phyloP scores from a whole-genome alignment of 768 basidiomycete species.

The Panaeolus cyanescens region DNA sequence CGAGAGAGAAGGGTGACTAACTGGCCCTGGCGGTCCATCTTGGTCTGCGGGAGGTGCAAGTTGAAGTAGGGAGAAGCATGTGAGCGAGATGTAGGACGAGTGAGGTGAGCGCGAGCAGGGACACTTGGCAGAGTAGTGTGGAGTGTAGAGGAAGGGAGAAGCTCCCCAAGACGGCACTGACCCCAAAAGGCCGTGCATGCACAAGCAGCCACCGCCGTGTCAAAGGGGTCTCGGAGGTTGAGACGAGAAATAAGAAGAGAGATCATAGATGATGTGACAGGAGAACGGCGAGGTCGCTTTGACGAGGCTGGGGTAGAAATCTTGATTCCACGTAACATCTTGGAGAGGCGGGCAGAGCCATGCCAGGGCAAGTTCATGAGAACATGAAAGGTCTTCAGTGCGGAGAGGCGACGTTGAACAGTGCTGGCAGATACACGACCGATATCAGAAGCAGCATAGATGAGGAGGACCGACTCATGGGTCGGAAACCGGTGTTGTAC shows the following conservation, averaged over 20 bases:
- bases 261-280: constrained; percentile 22
- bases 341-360: constrained; percentile 17
- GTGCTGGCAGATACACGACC: constrained; percentile 21
- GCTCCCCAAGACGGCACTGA: constrained; percentile 31
- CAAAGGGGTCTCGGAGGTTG: constrained; percentile 15
- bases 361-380: too few species aligned
- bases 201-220: constrained; percentile 20
- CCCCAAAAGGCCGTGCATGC: constrained; percentile 31
- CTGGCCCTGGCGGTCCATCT: constrained; percentile 19
- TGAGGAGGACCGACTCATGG: constrained; percentile 24
- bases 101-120: too few species aligned
- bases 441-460: constrained; percentile 25
- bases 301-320: constrained; percentile 24
- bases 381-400: constrained; percentile 36
- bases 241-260: constrained; percentile 14
- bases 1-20: constrained; percentile 18
- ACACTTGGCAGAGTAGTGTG: too few species aligned
- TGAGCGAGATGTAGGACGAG: too few species aligned
- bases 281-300: constrained; percentile 14
- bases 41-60: constrained; percentile 28
- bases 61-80: too few species aligned
- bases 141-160: too few species aligned
- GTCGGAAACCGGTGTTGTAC: constrained; percentile 17
- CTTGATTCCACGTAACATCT: constrained; percentile 22
- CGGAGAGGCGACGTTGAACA: constrained; percentile 21